Evolutionary conservation across 371 early-diverging fungal genomes (phyloP), one percentile per base, ranked within the genome.

Genomic region (Mucor indicus): DNA sequence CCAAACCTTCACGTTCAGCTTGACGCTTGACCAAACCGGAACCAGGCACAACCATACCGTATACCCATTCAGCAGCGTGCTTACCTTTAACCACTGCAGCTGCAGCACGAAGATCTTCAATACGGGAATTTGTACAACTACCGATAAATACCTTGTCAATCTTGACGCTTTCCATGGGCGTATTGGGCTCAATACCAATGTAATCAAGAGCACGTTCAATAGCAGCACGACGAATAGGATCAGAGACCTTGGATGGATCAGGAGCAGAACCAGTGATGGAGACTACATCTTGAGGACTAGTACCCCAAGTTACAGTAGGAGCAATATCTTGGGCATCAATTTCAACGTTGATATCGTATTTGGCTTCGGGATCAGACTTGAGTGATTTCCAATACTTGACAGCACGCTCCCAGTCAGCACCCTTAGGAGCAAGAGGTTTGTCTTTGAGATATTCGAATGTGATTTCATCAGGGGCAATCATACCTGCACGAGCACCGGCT

Each of bases 41-140:
- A 12, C 86, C 86, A 40, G 86, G 86, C 0, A 85, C 86, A 20
- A 85, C 73, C 86, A 85, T 83, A 47, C 79, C 86, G 55, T 81
- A 69, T 11, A 85, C 83, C 63, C 77, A 70, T 11, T 79, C 67
- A 29, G 86, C 83, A 17, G 79, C 72, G 31, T 70, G 69, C 15
- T 81, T 75, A 21, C 83, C 83, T 49, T 72, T 64, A 6, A 77
- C 83, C n/a, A 85, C 65, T n/a, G 63, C 41, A 17, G 86, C 86
- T 29, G 83, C 86, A 24, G 71, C 60, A 31, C 86, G 77, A 38
- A 85, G 72, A 69, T 85, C 86, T 57, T 85, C 86, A 53, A 85
- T 85, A 49, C 86, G 82, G n/a, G 83, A 81, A 63, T 85, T 85
- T 38, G 86, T 85, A 58, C 86, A 85, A 31, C 81, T 80, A 19